These are phyloP conservation scores for Speleostelium caveatum DNA, from an alignment of 78 protist species.

Conservation along the genomic window DNA sequence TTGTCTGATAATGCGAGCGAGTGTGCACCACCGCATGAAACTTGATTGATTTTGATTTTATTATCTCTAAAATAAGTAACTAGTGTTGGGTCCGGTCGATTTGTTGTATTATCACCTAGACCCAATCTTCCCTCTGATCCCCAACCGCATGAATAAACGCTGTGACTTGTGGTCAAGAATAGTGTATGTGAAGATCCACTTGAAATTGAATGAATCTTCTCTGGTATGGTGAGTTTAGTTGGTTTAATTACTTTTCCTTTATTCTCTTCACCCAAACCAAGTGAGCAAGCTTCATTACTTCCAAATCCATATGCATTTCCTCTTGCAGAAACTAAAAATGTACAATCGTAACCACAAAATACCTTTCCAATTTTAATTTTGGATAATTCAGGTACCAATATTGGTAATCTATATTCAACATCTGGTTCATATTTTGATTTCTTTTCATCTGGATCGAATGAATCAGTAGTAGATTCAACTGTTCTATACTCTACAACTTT, in stretches of 20 bases:
- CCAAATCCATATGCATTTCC: slow-evolving; percentile 74
- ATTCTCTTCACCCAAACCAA: slow-evolving; percentile 39
- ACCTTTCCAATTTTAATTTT: slow-evolving; percentile 43
- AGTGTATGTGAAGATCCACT: slow-evolving; percentile 62
- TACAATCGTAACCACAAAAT: slow-evolving; percentile 55
- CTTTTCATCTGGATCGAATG: background rate
- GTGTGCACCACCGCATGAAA: slow-evolving; percentile 57
- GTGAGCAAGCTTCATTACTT: slow-evolving; percentile 44
- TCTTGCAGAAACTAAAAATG: slow-evolving; percentile 54
- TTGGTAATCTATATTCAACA: slow-evolving; percentile 36
- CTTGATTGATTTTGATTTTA: slow-evolving; percentile 24
- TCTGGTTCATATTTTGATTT: slow-evolving; percentile 18
- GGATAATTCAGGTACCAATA: slow-evolving; percentile 38
- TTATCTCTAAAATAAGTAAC: slow-evolving; percentile 19
- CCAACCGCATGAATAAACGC: slow-evolving; percentile 68
- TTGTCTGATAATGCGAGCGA: slow-evolving; percentile 11
- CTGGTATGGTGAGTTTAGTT: slow-evolving; percentile 29
- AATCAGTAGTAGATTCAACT: slow-evolving; percentile 19
- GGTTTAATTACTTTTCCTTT: slow-evolving; percentile 30
- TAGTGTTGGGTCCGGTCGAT: slow-evolving; percentile 15
- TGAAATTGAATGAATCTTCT: slow-evolving; percentile 12
- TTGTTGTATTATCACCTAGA: slow-evolving; percentile 44
- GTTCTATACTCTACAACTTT: slow-evolving; percentile 54
- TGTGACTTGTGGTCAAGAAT: slow-evolving; percentile 2
- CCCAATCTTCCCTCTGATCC: slow-evolving; percentile 66